phyloP scores from a whole-genome alignment of 2,329 filamentous ascomycete species.

The Lachnellula cervina region DNA sequence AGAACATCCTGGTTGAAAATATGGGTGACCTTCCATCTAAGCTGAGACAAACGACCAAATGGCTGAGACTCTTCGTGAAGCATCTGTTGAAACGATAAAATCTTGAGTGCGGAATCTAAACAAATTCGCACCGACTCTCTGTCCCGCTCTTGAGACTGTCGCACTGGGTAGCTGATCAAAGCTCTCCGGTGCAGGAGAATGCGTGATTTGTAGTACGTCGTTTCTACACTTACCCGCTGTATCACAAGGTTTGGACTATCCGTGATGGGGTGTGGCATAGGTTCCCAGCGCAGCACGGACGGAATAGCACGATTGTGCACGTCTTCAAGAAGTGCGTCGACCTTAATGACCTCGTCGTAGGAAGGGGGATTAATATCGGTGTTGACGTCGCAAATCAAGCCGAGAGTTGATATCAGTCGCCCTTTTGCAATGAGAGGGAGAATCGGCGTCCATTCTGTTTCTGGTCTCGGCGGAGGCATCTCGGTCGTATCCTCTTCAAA shows the following conservation, averaged over 20 bases:
- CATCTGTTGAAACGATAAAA: slow-evolving; percentile 27
- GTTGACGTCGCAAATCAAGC: slow-evolving; percentile 35
- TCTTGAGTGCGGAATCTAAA: slow-evolving; percentile 27
- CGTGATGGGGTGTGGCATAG: slow-evolving; percentile 28
- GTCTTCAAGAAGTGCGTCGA: slow-evolving; percentile 35
- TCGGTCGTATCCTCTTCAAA: slow-evolving; percentile 33
- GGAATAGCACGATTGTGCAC: slow-evolving; percentile 27
- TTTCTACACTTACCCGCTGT: slow-evolving; percentile 27
- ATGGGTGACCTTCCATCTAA: slow-evolving; percentile 27
- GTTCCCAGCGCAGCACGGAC: slow-evolving; percentile 23
- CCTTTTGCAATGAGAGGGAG: slow-evolving; percentile 38
- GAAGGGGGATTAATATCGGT: slow-evolving; percentile 31
- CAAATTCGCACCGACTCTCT: slow-evolving; percentile 24
- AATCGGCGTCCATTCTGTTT: slow-evolving; percentile 11
- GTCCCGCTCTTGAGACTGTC: slow-evolving; percentile 23
- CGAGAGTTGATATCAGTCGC: slow-evolving; percentile 34
- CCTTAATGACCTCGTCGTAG: slow-evolving; percentile 34
- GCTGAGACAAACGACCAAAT: slow-evolving; percentile 26
- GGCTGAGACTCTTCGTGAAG: slow-evolving; percentile 29
- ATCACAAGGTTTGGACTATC: slow-evolving; percentile 26
- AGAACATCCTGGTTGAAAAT: slow-evolving; percentile 29
- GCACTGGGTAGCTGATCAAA: slow-evolving; percentile 22
- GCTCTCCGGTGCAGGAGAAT: slow-evolving; percentile 27
- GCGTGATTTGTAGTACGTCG: slow-evolving; percentile 27
- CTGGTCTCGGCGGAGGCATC: slow-evolving; percentile 38